These are phyloP conservation scores for Nakazawaea laoshanensis DNA, from an alignment of 805 yeast genomes.

Conservation along the genomic window DNA sequence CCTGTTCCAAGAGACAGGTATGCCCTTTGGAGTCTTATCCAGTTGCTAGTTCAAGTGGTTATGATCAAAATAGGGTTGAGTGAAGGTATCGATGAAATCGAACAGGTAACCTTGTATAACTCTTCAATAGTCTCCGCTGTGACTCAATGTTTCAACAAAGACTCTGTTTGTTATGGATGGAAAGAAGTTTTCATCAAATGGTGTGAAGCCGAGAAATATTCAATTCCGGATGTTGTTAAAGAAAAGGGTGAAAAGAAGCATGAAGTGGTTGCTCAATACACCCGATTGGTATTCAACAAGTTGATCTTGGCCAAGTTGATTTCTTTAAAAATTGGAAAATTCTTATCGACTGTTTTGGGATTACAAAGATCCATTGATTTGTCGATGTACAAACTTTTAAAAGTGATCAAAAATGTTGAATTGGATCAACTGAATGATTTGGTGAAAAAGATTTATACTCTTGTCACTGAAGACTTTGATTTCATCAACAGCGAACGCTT, in stretches of 20 bases:
- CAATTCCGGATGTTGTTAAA: constrained; percentile 5
- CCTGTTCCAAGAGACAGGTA: neutral
- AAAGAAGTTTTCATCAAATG: constrained; percentile 1
- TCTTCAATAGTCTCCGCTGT: neutral
- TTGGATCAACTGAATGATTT: constrained; percentile 2
- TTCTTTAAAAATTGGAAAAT: constrained; percentile 12
- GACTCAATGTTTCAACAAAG: neutral
- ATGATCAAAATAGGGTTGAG: constrained; percentile 3
- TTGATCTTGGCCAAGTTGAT: constrained; percentile 9
- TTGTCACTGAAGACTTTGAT: constrained; percentile 7
- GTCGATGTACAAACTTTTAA: constrained; percentile 9
- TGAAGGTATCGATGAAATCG: constrained; percentile 3
- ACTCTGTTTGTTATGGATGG: constrained; percentile 2
- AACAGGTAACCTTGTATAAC: constrained; percentile 2
- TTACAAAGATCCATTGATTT: constrained; percentile 4
- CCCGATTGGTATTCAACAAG: constrained; percentile 4
- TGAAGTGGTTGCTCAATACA: neutral
- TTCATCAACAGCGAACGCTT: constrained; percentile 5
- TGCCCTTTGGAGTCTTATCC: neutral
- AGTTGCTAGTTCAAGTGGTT: neutral
- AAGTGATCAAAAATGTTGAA: constrained; percentile 6
- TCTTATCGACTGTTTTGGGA: constrained; percentile 8
- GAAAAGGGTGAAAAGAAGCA: constrained; percentile 1
- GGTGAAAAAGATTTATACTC: neutral
- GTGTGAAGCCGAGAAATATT: neutral